These are phyloP conservation scores for Hypoxylon fuscum DNA, from an alignment of 495 filamentous ascomycete genomes.

Conservation along the genomic window DNA sequence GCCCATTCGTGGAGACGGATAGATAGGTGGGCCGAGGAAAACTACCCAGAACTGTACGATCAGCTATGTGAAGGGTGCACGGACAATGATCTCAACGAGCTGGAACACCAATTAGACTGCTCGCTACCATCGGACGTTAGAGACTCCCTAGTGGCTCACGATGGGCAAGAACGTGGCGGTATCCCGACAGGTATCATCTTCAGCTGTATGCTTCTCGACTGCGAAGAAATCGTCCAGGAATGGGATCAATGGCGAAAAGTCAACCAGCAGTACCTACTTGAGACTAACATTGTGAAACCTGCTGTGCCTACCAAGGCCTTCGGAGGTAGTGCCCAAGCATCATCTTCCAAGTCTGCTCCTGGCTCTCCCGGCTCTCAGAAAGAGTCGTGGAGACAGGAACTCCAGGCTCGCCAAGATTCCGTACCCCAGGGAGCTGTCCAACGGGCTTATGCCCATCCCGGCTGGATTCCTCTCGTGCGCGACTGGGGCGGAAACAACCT, in stretches of 20 bases:
- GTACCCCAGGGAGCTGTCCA: constrained; percentile 87
- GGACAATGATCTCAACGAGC: constrained; percentile 92
- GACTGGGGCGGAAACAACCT: constrained; percentile 99
- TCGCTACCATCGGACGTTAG: constrained; percentile 92
- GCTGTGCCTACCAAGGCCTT: constrained; percentile 72
- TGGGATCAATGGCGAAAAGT: constrained; percentile 97
- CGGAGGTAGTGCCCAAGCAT: constrained; percentile 62
- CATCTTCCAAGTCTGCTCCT: constrained; percentile 58
- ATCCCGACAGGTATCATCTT: constrained; percentile 93
- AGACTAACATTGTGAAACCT: constrained; percentile 63
- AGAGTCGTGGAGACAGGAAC: constrained; percentile 78
- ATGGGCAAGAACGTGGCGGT: constrained; percentile 95
- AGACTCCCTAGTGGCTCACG: constrained; percentile 89
- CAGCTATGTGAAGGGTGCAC: constrained; percentile 92
- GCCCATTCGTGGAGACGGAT: constrained; percentile 92
- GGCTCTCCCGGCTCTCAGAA: constrained; percentile 65
- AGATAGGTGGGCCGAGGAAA: constrained; percentile 90
- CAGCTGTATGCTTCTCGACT: constrained; percentile 93
- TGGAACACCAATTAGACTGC: constrained; percentile 96
- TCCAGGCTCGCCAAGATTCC: constrained; percentile 84
- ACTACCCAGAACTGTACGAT: constrained; percentile 94
- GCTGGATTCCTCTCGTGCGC: constrained; percentile 94
- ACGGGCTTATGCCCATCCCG: constrained; percentile 92
- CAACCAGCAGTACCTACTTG: constrained; percentile 82
- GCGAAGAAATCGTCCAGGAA: constrained; percentile 97